Conservation (phyloP, 768 basidiomycete genomes). For the Mycena metata region DNA sequence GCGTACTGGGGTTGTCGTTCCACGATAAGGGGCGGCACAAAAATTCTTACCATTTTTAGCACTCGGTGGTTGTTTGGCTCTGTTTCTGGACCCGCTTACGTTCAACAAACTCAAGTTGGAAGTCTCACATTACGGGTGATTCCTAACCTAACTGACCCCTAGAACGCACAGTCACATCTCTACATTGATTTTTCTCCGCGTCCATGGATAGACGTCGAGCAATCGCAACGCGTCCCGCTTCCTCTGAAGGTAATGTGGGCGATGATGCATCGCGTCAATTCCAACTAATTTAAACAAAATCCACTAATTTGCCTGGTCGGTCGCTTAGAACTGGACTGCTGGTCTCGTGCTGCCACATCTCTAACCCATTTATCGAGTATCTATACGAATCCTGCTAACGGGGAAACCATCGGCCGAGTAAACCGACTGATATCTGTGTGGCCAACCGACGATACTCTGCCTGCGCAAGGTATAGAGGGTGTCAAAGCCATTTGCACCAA, state of each 20-base stretch:
- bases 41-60: too few relatives aligned
- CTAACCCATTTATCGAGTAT: conserved; percentile 68
- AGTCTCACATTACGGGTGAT: too few relatives aligned
- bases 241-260: conserved; percentile 75
- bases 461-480: conserved; percentile 75
- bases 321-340: conserved; percentile 83
- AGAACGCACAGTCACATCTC: not conserved
- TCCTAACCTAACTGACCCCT: not conserved
- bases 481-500: conserved; percentile 76
- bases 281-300: conserved; percentile 36
- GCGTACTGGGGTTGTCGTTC: too few relatives aligned
- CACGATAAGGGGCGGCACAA: too few relatives aligned
- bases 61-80: too few relatives aligned
- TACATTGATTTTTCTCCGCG: too few relatives aligned
- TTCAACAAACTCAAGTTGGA: too few relatives aligned
- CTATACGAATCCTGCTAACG: conserved; percentile 62
- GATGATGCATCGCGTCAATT: conserved; percentile 21
- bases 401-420: conserved; percentile 77
- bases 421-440: conserved; percentile 80
- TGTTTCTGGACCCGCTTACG: too few relatives aligned
- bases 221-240: conserved; percentile 72
- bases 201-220: conserved; percentile 78
- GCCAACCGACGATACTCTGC: conserved; percentile 78
- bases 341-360: conserved; percentile 77
- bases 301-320: conserved; percentile 37